These are phyloP conservation scores for Rhodosporidiobolus odoratus DNA, from an alignment of 768 basidiomycete species.

Conservation along the genomic window DNA sequence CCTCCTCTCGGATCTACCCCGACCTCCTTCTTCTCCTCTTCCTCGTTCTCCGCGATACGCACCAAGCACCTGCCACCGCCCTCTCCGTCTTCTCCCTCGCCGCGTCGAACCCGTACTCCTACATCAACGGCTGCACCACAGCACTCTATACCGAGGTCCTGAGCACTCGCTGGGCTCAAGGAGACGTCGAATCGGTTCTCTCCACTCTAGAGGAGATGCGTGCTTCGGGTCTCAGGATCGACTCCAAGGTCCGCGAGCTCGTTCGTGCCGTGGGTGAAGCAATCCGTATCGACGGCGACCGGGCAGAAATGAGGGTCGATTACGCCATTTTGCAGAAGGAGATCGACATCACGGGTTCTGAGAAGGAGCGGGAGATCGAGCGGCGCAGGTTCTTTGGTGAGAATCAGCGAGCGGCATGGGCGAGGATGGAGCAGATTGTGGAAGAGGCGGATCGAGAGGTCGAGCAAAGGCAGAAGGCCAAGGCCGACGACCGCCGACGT, in stretches of 20 bases:
- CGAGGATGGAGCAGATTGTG: constrained; percentile 23
- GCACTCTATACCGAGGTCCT: constrained; percentile 83
- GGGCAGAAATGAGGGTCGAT: constrained; percentile 13
- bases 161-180: constrained; percentile 63
- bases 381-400: constrained; percentile 2
- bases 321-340: neutral
- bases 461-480: neutral
- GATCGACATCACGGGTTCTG: neutral
- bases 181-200: constrained; percentile 25
- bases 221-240: constrained; percentile 3
- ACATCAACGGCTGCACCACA: constrained; percentile 83
- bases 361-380: neutral
- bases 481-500: neutral
- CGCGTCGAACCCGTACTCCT: constrained; percentile 64
- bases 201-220: constrained; percentile 63
- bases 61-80: constrained; percentile 70
- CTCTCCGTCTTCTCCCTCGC: constrained; percentile 78
- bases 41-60: constrained; percentile 69
- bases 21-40: constrained; percentile 68
- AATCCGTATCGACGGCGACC: constrained; percentile 16
- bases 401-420: constrained; percentile 11
- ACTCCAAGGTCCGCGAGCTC: constrained; percentile 8
- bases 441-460: constrained; percentile 16
- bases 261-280: constrained; percentile 20
- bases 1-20: constrained; percentile 44